These are phyloP conservation scores for Lithohypha guttulata DNA, from an alignment of 2,329 filamentous ascomycete species.

Conservation along the genomic window DNA sequence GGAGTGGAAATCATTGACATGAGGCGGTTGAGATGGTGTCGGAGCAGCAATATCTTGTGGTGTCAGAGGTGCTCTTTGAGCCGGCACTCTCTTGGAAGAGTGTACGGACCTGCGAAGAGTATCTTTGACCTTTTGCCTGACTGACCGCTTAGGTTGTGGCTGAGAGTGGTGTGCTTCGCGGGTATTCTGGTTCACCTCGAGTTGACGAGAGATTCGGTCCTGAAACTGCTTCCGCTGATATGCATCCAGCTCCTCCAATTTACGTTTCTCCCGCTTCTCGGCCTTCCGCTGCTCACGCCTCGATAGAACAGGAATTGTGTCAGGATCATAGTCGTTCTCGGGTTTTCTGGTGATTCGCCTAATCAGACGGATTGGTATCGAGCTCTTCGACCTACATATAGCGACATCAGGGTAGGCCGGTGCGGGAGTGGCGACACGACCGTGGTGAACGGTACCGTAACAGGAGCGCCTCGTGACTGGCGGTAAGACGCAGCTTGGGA, in stretches of 20 bases:
- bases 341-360: neutral
- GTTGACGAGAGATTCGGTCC: conserved; percentile 7
- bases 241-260: conserved; percentile 3
- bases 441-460: no score
- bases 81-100: neutral
- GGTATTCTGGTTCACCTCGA: conserved; percentile 5
- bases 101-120: neutral
- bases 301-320: conserved; percentile 5
- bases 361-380: conserved; percentile 4
- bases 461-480: no score
- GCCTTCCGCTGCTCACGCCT: conserved; percentile 10
- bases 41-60: neutral
- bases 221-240: conserved; percentile 8
- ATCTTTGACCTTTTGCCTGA: conserved; percentile 4
- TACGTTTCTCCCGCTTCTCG: conserved; percentile 15
- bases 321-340: neutral
- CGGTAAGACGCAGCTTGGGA: no score
- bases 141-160: neutral
- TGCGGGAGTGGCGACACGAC: no score
- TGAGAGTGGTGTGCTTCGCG: neutral
- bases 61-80: neutral
- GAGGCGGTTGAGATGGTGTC: conserved; percentile 10
- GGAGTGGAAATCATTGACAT: conserved; percentile 16
- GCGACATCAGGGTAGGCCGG: conserved; percentile 1
- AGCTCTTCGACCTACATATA: conserved; percentile 3